These are phyloP conservation scores for Wickerhamomyces xylosicus DNA, from an alignment of 805 yeast genomes.

Conservation along the genomic window DNA sequence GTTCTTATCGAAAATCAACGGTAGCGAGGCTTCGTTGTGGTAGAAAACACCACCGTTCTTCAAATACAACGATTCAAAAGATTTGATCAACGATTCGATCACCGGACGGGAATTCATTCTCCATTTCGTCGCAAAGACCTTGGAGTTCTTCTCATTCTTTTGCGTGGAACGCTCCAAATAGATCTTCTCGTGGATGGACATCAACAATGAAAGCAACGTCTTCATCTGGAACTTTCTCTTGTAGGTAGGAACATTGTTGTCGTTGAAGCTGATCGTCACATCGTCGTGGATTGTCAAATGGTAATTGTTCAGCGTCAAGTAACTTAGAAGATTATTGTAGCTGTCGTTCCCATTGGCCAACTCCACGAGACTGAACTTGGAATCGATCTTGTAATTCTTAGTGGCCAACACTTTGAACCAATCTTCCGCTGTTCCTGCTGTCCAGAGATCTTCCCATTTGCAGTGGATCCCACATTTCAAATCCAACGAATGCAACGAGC, in stretches of 20 bases:
- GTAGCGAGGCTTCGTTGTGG: conserved; percentile 36
- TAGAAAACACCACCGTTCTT: conserved; percentile 54
- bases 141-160: conserved; percentile 26
- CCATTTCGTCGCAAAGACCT: conserved; percentile 50
- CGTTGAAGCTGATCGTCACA: conserved; percentile 1
- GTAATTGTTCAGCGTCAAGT: conserved; percentile 32
- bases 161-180: conserved; percentile 36
- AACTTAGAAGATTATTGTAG: conserved; percentile 33
- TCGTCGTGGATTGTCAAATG: conserved; percentile 26
- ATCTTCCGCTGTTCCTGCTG: conserved; percentile 33
- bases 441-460: conserved; percentile 49
- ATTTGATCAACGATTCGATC: conserved; percentile 44
- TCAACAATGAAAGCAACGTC: conserved; percentile 43
- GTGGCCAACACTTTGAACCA: conserved; percentile 37
- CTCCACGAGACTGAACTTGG: conserved; percentile 44
- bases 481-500: conserved; percentile 33
- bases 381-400: conserved; percentile 33
- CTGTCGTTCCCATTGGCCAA: conserved; percentile 44
- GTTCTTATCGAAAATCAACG: conserved; percentile 34
- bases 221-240: conserved; percentile 32
- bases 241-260: background rate
- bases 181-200: conserved; percentile 60
- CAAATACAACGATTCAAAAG: conserved; percentile 59
- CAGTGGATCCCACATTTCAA: conserved; percentile 61
- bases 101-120: conserved; percentile 50